A percentile compares a stretch with the other conserved stretches of the same genome.
phyloP scores from a whole-genome alignment of 1,284 basidiomycete species.

The Rhodotorula sp. region DNA sequence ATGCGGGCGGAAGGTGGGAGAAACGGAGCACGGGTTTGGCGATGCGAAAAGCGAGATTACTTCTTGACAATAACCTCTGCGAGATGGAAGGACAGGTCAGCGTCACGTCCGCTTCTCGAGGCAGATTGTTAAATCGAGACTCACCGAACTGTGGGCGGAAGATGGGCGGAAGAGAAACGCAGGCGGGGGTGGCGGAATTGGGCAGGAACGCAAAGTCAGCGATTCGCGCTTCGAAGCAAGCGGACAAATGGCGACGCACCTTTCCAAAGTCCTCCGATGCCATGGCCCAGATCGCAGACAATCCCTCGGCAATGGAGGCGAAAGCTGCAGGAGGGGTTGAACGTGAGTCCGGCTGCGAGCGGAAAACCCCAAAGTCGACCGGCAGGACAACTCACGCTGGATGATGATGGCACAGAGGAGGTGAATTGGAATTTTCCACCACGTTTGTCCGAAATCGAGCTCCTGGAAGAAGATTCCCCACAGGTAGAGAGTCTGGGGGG shows the following conservation, averaged over 20 bases:
- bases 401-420: constrained; percentile 48
- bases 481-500: constrained; percentile 47
- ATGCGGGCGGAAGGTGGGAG: too few relatives aligned
- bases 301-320: constrained; percentile 50
- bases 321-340: constrained; percentile 27
- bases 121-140: neutral
- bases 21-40: neutral
- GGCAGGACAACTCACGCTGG: constrained; percentile 30
- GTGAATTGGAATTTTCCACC: constrained; percentile 47
- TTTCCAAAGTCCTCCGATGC: constrained; percentile 44
- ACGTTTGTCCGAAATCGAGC: constrained; percentile 48
- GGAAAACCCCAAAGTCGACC: neutral
- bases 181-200: too few relatives aligned
- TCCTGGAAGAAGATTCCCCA: constrained; percentile 45
- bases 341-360: neutral
- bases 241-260: neutral
- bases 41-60: neutral
- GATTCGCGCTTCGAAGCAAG: too few relatives aligned
- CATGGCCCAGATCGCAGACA: constrained; percentile 52
- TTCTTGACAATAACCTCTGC: constrained; percentile 40
- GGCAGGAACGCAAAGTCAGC: too few relatives aligned
- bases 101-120: neutral
- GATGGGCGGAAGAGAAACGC: too few relatives aligned
- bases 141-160: neutral
- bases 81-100: neutral